These are phyloP conservation scores for Scheffersomyces cryptocercus DNA, from an alignment of 1,139 yeast genomes.

Conservation along the genomic window DNA sequence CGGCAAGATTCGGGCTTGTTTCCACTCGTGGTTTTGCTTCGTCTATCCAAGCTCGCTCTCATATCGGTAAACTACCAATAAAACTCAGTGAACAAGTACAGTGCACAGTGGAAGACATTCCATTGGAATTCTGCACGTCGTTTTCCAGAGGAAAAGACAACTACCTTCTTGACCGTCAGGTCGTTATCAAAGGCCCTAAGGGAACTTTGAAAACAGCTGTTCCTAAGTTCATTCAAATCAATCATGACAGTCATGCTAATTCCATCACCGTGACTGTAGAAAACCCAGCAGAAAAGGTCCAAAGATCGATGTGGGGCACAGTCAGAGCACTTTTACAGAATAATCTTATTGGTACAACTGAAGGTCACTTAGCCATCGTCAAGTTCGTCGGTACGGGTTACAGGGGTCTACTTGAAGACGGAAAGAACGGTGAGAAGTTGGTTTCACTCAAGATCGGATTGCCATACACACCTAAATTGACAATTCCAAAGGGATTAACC, in stretches of 20 bases:
- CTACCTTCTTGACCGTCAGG: slow-evolving; percentile 57
- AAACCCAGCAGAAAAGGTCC: slow-evolving; percentile 61
- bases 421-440: slow-evolving; percentile 55
- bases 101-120: slow-evolving; percentile 37
- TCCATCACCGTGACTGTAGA: slow-evolving; percentile 56
- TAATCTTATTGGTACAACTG: slow-evolving; percentile 82
- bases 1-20: slow-evolving; percentile 1
- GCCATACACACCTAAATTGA: slow-evolving; percentile 67
- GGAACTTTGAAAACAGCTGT: slow-evolving; percentile 66
- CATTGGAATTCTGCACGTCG: slow-evolving; percentile 48
- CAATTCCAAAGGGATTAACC: slow-evolving; percentile 74
- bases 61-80: slow-evolving; percentile 45
- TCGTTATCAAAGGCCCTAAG: slow-evolving; percentile 78
- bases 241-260: slow-evolving; percentile 21
- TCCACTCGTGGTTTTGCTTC: slow-evolving; percentile 22
- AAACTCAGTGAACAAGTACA: slow-evolving; percentile 33
- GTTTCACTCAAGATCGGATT: slow-evolving; percentile 78
- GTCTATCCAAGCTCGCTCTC: slow-evolving; percentile 31
- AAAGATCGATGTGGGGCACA: slow-evolving; percentile 95
- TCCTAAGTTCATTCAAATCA: slow-evolving; percentile 68
- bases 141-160: slow-evolving; percentile 71
- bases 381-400: slow-evolving; percentile 97
- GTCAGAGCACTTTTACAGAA: slow-evolving; percentile 77
- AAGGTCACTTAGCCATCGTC: slow-evolving; percentile 86
- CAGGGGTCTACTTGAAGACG: slow-evolving; percentile 72